phyloP scores from a whole-genome alignment of 2,329 filamentous ascomycete genomes.

The Metarhizium robertsii region DNA sequence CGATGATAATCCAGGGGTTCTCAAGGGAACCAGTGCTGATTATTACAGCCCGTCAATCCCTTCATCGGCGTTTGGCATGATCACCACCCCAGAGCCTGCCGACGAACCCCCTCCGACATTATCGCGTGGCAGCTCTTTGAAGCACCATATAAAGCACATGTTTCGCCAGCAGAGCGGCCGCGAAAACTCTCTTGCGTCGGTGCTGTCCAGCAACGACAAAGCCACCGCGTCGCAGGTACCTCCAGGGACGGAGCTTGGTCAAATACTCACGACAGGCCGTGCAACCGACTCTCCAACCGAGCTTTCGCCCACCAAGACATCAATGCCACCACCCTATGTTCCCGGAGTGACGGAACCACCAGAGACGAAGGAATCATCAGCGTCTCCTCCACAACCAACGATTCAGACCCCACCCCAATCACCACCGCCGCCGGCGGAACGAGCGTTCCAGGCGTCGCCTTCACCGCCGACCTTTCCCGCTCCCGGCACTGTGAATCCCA shows the following conservation, averaged over 20 bases:
- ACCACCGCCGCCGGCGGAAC: not conserved
- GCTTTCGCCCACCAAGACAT: constrained; percentile 11
- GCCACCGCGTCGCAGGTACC: constrained; percentile 3
- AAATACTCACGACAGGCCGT: constrained; percentile 7
- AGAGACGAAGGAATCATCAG: constrained; percentile 6
- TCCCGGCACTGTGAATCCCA: constrained; percentile 42
- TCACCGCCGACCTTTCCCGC: constrained; percentile 25
- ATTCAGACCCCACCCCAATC: constrained; percentile 1
- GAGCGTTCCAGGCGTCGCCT: constrained; percentile 14
- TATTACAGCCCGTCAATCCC: constrained; percentile 33
- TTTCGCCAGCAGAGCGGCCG: constrained; percentile 25
- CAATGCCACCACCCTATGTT: not conserved
- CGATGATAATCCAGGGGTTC: constrained; percentile 21
- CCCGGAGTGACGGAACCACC: constrained; percentile 9
- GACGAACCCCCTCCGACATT: constrained; percentile 10
- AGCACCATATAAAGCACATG: constrained; percentile 25
- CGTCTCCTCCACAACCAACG: not conserved
- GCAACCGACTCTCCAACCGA: constrained; percentile 23
- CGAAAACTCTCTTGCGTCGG: constrained; percentile 19
- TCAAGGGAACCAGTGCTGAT: constrained; percentile 28
- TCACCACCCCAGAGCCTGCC: constrained; percentile 13
- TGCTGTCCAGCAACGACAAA: not conserved
- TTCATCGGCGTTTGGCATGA: constrained; percentile 32
- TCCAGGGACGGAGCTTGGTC: not conserved
- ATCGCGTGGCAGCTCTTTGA: constrained; percentile 25